Evolutionary conservation across 345 rosid species (phyloP).

Genomic region (Pelargonium nanum): DNA sequence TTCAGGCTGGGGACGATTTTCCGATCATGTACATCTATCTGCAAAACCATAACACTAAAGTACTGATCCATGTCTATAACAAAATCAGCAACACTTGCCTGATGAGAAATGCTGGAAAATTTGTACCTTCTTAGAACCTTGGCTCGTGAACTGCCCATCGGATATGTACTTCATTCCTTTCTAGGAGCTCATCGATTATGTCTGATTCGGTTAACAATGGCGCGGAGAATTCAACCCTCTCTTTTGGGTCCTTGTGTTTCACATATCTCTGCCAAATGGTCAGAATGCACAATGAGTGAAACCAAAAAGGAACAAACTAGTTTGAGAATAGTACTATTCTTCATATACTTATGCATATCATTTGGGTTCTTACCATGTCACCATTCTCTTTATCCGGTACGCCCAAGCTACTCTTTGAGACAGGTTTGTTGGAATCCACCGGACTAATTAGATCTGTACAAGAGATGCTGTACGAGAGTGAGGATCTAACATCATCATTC

Average conservation of each 20-base stretch:
- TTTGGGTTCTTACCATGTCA: not conserved
- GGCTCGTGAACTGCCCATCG: constrained; percentile 62
- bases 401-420: not conserved
- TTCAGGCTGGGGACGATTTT: too few species aligned
- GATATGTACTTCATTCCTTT: constrained; percentile 55
- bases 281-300: not conserved
- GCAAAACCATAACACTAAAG: not conserved
- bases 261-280: not conserved
- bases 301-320: too few species aligned
- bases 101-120: not conserved
- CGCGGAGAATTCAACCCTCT: constrained; percentile 64
- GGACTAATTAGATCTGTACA: not conserved
- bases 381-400: not conserved
- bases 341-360: too few species aligned
- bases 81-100: not conserved
- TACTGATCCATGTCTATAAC: not conserved
- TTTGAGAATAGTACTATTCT: too few species aligned
- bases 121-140: constrained; percentile 63
- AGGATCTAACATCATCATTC: not conserved
- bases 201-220: constrained; percentile 62
- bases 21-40: too few species aligned
- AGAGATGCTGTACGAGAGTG: not conserved
- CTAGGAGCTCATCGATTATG: constrained; percentile 53
- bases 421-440: not conserved
- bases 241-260: constrained; percentile 16